Evolutionary conservation across 495 filamentous ascomycete species (phyloP).

Genomic region (Lentithecium fluviatile): DNA sequence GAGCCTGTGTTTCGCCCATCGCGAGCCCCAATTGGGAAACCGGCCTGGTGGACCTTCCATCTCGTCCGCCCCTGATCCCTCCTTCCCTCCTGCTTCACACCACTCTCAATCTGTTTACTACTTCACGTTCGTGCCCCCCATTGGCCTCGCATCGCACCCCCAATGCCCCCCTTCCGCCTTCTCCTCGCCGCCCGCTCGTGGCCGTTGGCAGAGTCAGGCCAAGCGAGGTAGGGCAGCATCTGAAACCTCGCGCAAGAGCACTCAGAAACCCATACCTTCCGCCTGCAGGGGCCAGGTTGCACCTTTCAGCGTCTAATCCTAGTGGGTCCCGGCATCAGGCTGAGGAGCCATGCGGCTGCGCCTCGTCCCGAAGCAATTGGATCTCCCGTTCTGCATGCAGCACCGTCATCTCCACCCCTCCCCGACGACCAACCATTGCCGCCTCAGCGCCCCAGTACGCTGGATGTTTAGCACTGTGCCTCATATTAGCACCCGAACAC

Average conservation of each 20-base stretch:
- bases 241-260: slow-evolving; percentile 30
- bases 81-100: neutral
- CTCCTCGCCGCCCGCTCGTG: neutral
- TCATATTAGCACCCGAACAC: slow-evolving; percentile 9
- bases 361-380: slow-evolving; percentile 31
- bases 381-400: slow-evolving; percentile 22
- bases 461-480: slow-evolving; percentile 6
- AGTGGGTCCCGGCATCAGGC: slow-evolving; percentile 23
- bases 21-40: neutral
- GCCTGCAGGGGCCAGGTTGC: slow-evolving; percentile 31
- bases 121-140: too few relatives aligned
- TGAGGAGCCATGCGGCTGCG: slow-evolving; percentile 28
- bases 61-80: neutral
- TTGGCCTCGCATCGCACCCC: too few relatives aligned
- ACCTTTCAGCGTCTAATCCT: slow-evolving; percentile 31
- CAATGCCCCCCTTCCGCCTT: neutral
- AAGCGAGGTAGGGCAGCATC: slow-evolving; percentile 36
- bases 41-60: neutral
- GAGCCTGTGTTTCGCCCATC: neutral
- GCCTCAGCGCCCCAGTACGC: neutral
- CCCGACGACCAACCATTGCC: slow-evolving; percentile 17
- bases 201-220: slow-evolving; percentile 7
- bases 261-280: slow-evolving; percentile 24
- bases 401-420: slow-evolving; percentile 3
- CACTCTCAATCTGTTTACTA: neutral